Evolutionary conservation across 2,329 filamentous ascomycete genomes (phyloP).

Genomic region (Xylaria sp.): DNA sequence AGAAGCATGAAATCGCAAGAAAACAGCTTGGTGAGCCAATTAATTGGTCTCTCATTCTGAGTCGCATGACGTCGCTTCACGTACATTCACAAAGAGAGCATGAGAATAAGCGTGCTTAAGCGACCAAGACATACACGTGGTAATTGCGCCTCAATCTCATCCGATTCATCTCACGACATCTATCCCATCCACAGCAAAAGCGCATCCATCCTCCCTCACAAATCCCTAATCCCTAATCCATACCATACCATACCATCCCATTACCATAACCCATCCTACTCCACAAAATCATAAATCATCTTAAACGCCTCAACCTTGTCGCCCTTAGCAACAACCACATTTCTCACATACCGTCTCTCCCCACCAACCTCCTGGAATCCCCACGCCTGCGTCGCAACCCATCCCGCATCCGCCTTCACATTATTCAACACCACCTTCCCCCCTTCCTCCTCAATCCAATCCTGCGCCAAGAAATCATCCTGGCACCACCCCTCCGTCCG

Average conservation of each 20-base stretch:
- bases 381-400: conserved; percentile 55
- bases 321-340: conserved; percentile 46
- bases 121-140: too few species aligned
- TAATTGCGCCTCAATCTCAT: too few species aligned
- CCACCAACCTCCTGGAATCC: conserved; percentile 53
- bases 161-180: too few species aligned
- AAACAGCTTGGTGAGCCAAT: too few species aligned
- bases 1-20: too few species aligned
- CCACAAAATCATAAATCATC: conserved; percentile 52
- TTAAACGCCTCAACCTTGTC: conserved; percentile 44
- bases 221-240: neutral
- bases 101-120: too few species aligned
- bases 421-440: conserved; percentile 60
- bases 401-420: conserved; percentile 48
- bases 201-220: too few species aligned
- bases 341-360: conserved; percentile 48
- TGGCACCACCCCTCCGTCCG: conserved; percentile 41
- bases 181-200: too few species aligned
- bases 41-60: too few species aligned
- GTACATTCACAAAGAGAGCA: too few species aligned
- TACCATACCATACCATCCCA: neutral
- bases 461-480: conserved; percentile 54
- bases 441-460: conserved; percentile 56
- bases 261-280: conserved; percentile 7
- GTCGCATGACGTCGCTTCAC: too few species aligned